phyloP scores from a whole-genome alignment of 2,329 filamentous ascomycete genomes.

The Teratosphaeria nubilosa region DNA sequence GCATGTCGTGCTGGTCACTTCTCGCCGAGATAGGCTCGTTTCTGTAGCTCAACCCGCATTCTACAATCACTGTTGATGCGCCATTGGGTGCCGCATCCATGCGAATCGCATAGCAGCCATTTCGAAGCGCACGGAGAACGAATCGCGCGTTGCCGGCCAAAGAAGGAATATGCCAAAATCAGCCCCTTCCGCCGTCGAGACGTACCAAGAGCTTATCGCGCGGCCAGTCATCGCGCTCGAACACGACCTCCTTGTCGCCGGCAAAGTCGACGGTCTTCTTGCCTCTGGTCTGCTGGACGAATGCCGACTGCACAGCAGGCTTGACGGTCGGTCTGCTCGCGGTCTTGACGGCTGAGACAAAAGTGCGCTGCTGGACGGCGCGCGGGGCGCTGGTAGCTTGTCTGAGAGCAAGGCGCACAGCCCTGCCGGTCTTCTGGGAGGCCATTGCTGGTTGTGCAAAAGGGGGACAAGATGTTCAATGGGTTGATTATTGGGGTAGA shows the following conservation, averaged over 20 bases:
- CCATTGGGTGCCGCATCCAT: no score
- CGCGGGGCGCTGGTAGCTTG: conserved; percentile 40
- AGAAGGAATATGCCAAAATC: background rate
- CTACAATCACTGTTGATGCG: no score
- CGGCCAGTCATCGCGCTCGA: conserved; percentile 97
- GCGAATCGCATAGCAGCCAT: background rate
- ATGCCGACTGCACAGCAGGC: conserved; percentile 33
- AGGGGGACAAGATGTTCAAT: conserved; percentile 4
- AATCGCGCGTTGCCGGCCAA: background rate
- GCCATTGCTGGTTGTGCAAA: conserved; percentile 48
- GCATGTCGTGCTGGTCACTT: background rate
- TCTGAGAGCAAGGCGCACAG: conserved; percentile 48
- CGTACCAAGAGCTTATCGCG: conserved; percentile 92
- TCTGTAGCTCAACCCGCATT: background rate
- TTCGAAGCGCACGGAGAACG: background rate
- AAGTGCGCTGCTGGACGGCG: conserved; percentile 47
- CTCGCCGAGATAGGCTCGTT: background rate
- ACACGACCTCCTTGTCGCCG: conserved; percentile 87
- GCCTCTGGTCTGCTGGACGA: conserved; percentile 65
- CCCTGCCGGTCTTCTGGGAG: conserved; percentile 59
- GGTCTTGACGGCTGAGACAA: conserved; percentile 47
- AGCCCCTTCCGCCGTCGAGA: conserved; percentile 1
- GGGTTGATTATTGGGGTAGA: background rate
- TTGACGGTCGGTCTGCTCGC: conserved; percentile 29
- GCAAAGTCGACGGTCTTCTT: conserved; percentile 99